A percentile compares a stretch with the other conserved stretches of the same genome.
Conservation (phyloP, 179 eudicot genomes). For the Camellia oleifera region DNA sequence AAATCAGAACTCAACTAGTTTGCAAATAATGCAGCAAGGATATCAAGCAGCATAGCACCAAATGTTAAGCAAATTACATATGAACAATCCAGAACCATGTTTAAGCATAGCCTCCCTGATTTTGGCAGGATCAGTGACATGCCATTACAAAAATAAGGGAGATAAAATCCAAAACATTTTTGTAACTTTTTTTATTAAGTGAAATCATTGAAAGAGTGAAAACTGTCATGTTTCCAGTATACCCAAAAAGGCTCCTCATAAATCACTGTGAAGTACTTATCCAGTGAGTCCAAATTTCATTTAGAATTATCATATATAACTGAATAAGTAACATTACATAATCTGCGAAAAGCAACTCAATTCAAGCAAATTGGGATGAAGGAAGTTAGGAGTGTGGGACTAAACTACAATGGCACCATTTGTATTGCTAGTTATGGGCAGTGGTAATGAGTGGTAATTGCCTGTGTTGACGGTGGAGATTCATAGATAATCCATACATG, state of each 20-base stretch:
- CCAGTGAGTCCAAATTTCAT: not conserved
- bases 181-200: too few species aligned
- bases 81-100: conserved; percentile 7
- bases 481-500: too few species aligned
- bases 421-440: too few species aligned
- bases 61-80: not conserved
- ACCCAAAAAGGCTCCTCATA: too few species aligned
- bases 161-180: not conserved
- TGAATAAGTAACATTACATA: too few species aligned
- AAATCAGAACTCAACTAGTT: conserved; percentile 9
- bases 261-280: not conserved
- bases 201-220: too few species aligned
- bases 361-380: too few species aligned
- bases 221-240: not conserved
- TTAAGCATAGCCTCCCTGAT: not conserved
- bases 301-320: not conserved
- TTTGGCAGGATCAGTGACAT: not conserved
- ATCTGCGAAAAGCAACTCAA: too few species aligned
- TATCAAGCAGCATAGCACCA: not conserved
- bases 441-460: too few species aligned
- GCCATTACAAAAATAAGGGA: not conserved
- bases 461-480: too few species aligned
- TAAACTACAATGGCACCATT: too few species aligned
- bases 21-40: not conserved
- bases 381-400: too few species aligned